Base-by-base conservation (phyloP, 139 green algal species). In the Asterochloris erici region DNA sequence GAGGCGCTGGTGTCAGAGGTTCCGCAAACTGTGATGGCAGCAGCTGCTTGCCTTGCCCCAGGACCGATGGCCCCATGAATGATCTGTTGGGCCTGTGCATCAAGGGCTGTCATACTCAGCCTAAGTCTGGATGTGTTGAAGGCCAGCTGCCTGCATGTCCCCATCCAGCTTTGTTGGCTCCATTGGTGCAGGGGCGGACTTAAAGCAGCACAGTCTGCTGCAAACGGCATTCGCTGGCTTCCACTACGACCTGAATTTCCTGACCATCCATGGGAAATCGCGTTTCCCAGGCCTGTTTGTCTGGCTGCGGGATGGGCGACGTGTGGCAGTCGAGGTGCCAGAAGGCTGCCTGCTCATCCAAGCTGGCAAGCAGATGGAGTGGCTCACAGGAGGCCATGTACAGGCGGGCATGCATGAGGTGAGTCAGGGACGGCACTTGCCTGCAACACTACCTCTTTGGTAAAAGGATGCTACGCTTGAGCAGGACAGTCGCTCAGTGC, bases 241-340 rank as follows among this genome's bases (percentile, higher is more conserved):
- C 84, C 96, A 99, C 88, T 94, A 92, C 82, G 96, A 98, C 86
- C 89, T 98, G 38, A 98, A 98, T 86, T 90, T 98, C 64, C 87
- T 98, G 19, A 98, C 95, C 12, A 93, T 98, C 27, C 96, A 98
- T 82, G 95, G 95, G 77, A 90, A 90, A 86, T 89, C 79, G 10
- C 85, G 91, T 17, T 96, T 90, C 79, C 91, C 93, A 10, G 93
- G 93, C 6, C 90, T 97, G 68, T 87, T 84, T 74, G 86, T 92
- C 47, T 98, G 95, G 95, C 84, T 98, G 85, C 83, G 89, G 0
- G 87, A 96, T 82, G 96, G 96, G 9, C 81, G 82, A 29, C 87
- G 88, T 14, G 80, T 96, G 66, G 82, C 90, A 0, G 94, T 98
- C 68, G 79, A 79, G 62, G 90, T 96, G 21, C 94, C 92, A 63